phyloP scores from a whole-genome alignment of 257 asterid species.

The Solanum infundibuliforme region DNA sequence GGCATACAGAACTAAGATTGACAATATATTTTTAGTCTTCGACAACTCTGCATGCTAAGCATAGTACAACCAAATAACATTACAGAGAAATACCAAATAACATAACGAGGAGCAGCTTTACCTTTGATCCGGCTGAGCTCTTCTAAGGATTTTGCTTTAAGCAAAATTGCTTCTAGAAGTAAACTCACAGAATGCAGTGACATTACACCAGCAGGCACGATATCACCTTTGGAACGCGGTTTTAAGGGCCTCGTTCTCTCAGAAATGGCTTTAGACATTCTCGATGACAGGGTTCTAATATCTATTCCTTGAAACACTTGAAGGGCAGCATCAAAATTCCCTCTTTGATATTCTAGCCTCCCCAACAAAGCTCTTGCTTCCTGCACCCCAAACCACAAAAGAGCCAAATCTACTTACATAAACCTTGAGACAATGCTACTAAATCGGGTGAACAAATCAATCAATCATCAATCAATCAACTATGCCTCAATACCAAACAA shows the following conservation, averaged over 20 bases:
- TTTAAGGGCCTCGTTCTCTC: conserved; percentile 48
- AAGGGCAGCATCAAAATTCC: conserved; percentile 90
- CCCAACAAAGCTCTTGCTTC: conserved; percentile 95
- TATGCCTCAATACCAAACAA: background rate
- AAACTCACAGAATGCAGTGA: conserved; percentile 82
- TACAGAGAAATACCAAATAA: background rate
- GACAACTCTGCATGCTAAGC: background rate
- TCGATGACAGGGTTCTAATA: conserved; percentile 48
- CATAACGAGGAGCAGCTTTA: conserved; percentile 1
- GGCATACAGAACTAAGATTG: background rate
- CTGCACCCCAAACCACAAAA: conserved; percentile 23
- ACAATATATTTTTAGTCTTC: background rate
- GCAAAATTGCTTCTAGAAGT: conserved; percentile 77
- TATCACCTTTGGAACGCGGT: conserved; percentile 34
- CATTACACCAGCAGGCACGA: conserved; percentile 44
- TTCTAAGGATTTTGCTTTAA: conserved; percentile 60
- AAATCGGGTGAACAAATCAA: background rate
- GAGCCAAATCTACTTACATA: background rate
- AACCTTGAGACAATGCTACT: background rate
- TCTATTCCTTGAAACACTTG: conserved; percentile 96
- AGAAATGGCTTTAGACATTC: conserved; percentile 60
- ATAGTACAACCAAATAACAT: background rate
- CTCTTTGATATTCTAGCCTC: conserved; percentile 87
- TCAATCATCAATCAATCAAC: background rate
- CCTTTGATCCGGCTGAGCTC: conserved; percentile 79